These are phyloP conservation scores for Trametes hirsuta DNA, from an alignment of 1,284 basidiomycete species.

Conservation along the genomic window DNA sequence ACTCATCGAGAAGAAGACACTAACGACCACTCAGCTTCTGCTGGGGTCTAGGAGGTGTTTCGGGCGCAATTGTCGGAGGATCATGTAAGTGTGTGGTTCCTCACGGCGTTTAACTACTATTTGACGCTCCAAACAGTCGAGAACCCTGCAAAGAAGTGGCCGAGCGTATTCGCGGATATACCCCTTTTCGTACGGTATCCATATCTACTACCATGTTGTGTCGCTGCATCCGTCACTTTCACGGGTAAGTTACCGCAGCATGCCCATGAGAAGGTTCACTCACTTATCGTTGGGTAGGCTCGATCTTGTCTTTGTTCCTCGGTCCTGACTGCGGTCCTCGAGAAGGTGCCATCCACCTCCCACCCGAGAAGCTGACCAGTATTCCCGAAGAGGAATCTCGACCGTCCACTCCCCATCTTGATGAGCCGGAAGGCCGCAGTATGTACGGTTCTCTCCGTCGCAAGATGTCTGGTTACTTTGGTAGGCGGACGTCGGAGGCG, in stretches of 20 bases:
- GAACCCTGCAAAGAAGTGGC: constrained; percentile 85
- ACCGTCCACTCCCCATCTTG: constrained; percentile 47
- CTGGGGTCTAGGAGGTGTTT: constrained; percentile 95
- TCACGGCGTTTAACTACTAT: constrained; percentile 1
- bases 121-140: constrained; percentile 58
- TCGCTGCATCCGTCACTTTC: constrained; percentile 78
- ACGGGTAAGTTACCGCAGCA: constrained; percentile 49
- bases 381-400: constrained; percentile 60
- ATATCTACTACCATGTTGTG: constrained; percentile 88
- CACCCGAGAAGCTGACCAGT: constrained; percentile 68
- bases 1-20: background rate
- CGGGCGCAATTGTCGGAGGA: constrained; percentile 86
- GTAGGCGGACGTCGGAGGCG: constrained; percentile 49
- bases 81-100: constrained; percentile 57
- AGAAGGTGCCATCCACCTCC: constrained; percentile 80
- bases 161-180: constrained; percentile 66
- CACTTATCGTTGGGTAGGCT: constrained; percentile 50
- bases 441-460: constrained; percentile 32
- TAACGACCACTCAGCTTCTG: constrained; percentile 57
- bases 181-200: constrained; percentile 82
- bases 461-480: constrained; percentile 52
- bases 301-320: constrained; percentile 87
- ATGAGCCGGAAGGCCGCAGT: constrained; percentile 39
- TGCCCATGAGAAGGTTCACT: background rate
- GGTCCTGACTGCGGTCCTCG: constrained; percentile 89